phyloP scores from a whole-genome alignment of 371 early-diverging fungal genomes.

The Entomophthora muscae region DNA sequence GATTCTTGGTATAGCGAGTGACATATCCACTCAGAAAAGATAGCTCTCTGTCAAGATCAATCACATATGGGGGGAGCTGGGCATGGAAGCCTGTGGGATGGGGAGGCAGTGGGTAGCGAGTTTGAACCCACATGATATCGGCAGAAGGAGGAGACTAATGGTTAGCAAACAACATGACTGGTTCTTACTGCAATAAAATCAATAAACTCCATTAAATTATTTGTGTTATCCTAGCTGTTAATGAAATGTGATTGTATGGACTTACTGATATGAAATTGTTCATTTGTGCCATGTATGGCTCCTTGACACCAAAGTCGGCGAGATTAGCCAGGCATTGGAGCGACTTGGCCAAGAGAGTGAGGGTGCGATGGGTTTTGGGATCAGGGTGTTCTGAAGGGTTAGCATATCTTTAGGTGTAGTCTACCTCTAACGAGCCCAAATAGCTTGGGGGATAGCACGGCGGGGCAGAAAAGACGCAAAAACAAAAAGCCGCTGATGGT shows the following conservation, averaged over 20 bases:
- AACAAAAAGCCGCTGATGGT: constrained; percentile 56
- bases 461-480: constrained; percentile 64
- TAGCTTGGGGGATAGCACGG: constrained; percentile 62
- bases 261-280: constrained; percentile 30
- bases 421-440: constrained; percentile 47
- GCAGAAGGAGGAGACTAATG: background rate
- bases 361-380: constrained; percentile 35
- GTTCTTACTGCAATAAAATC: constrained; percentile 21
- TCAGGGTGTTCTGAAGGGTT: constrained; percentile 34
- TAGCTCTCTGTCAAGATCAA: constrained; percentile 4
- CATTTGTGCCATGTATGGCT: constrained; percentile 57
- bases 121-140: background rate
- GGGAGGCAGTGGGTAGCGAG: background rate
- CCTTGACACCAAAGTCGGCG: constrained; percentile 51
- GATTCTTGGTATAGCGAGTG: background rate
- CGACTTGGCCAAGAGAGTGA: constrained; percentile 62
- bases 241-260: background rate
- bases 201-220: constrained; percentile 24
- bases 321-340: constrained; percentile 62
- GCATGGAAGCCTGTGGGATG: background rate
- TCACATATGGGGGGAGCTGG: background rate
- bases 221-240: constrained; percentile 19
- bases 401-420: background rate
- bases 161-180: background rate
- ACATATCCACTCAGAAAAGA: constrained; percentile 2